These are phyloP conservation scores for Colletotrichum gloeosporioides DNA, from an alignment of 2,329 filamentous ascomycete species.

Conservation along the genomic window DNA sequence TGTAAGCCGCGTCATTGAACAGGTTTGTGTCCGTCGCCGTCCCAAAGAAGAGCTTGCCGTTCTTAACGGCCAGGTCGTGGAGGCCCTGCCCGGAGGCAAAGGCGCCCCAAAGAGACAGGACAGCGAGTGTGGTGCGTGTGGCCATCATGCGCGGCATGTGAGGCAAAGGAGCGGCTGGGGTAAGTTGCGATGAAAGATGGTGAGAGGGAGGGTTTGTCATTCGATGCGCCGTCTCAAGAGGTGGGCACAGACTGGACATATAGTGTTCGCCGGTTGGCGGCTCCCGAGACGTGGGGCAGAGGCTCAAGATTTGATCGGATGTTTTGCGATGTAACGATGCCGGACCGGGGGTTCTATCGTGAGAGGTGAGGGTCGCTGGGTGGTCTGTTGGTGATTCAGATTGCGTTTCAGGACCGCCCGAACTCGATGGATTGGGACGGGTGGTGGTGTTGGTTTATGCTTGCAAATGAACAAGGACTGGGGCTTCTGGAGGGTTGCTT, in stretches of 20 bases:
- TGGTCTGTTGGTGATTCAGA: neutral
- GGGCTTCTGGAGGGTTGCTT: accelerated
- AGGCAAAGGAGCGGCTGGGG: neutral
- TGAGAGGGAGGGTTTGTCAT: neutral
- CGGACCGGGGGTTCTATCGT: neutral
- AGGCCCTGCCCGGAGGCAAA: conserved; percentile 38
- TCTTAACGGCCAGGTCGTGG: conserved; percentile 53
- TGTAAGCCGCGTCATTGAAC: conserved; percentile 54
- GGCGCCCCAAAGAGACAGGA: neutral
- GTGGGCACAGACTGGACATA: neutral
- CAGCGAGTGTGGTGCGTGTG: neutral
- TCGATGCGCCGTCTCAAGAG: neutral
- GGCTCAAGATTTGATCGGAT: neutral
- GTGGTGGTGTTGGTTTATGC: neutral
- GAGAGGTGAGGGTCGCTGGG: neutral
- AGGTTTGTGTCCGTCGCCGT: conserved; percentile 63
- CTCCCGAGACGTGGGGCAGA: neutral
- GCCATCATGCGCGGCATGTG: neutral
- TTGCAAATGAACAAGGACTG: neutral
- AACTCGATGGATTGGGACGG: neutral
- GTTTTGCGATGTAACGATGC: neutral
- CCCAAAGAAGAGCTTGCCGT: conserved; percentile 65
- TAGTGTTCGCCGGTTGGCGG: neutral
- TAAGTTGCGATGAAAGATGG: neutral
- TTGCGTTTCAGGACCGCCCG: conserved; percentile 7